These are phyloP conservation scores for Articulospora tetracladia DNA, from an alignment of 495 filamentous ascomycete species.

Conservation along the genomic window DNA sequence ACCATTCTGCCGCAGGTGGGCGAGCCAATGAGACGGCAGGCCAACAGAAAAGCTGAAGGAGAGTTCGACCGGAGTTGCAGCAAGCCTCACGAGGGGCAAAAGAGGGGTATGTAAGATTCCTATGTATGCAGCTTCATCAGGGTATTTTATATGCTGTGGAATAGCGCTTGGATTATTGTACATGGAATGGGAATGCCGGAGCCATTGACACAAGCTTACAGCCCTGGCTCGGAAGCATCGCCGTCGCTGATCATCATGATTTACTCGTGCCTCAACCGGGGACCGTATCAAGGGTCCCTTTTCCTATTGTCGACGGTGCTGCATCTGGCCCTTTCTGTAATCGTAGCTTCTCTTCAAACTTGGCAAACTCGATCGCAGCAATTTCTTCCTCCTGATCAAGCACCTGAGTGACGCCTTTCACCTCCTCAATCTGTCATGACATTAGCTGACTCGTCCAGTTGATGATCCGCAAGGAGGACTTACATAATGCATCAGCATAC, in stretches of 20 bases:
- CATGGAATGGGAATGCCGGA: background rate
- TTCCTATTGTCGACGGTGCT: constrained; percentile 55
- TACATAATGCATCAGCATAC: constrained; percentile 81
- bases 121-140: constrained; percentile 18
- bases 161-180: constrained; percentile 5
- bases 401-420: constrained; percentile 87
- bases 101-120: constrained; percentile 1
- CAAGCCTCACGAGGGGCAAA: constrained; percentile 3
- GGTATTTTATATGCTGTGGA: constrained; percentile 18
- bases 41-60: background rate
- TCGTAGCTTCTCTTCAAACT: constrained; percentile 92
- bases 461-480: constrained; percentile 22
- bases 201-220: background rate
- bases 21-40: background rate
- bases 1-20: background rate
- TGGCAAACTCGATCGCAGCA: constrained; percentile 84
- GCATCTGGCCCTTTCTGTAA: constrained; percentile 59
- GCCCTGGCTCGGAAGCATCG: background rate
- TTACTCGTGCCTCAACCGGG: constrained; percentile 33
- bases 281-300: constrained; percentile 63
- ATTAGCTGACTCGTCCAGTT: constrained; percentile 8
- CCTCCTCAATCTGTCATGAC: constrained; percentile 77
- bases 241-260: background rate
- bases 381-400: constrained; percentile 91
- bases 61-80: background rate